phyloP scores from a whole-genome alignment of 106 monocot species.

The Cymbidium sinense region DNA sequence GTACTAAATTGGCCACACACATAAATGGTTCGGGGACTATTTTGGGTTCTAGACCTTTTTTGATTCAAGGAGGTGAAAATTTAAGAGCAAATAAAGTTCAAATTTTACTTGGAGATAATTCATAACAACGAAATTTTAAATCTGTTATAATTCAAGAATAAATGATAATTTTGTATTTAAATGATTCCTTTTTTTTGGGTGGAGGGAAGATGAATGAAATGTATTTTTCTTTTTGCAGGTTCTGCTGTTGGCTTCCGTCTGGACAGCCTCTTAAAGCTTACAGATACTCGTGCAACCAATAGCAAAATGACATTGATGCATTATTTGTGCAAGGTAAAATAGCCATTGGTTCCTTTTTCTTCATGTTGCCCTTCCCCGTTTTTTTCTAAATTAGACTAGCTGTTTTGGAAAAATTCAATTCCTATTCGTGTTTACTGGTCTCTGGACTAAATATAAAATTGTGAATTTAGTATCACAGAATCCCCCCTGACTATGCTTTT shows the following conservation, averaged over 20 bases:
- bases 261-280: conserved; percentile 84
- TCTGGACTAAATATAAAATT: neutral
- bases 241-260: conserved; percentile 66
- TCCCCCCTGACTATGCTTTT: neutral
- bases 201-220: neutral
- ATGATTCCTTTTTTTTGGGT: neutral
- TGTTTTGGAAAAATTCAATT: neutral
- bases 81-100: too few relatives aligned
- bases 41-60: neutral
- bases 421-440: neutral
- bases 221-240: conserved; percentile 26
- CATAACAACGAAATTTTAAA: neutral
- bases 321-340: conserved; percentile 83
- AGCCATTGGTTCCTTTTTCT: neutral
- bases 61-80: neutral
- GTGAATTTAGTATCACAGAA: neutral
- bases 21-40: too few relatives aligned
- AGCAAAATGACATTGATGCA: conserved; percentile 95
- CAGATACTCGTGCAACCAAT: conserved; percentile 84
- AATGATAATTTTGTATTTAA: neutral
- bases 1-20: too few relatives aligned
- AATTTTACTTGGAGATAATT: too few relatives aligned
- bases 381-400: neutral
- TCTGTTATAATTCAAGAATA: neutral
- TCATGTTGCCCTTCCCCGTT: neutral